Base-by-base conservation (phyloP, 148 eudicot species). In the Pharnaceum exiguum region DNA sequence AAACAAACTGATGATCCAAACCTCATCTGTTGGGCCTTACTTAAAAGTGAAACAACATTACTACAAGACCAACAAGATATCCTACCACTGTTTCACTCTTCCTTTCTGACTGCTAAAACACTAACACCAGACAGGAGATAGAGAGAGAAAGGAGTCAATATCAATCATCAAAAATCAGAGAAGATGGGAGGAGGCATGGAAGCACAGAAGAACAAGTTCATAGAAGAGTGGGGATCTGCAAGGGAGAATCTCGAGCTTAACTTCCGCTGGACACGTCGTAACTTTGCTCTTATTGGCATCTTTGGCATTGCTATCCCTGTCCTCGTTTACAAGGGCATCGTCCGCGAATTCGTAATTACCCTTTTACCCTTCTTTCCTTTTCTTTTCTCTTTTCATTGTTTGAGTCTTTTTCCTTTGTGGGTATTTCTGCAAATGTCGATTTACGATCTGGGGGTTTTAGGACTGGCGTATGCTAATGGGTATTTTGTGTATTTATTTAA, bases 121-220 rank as follows among this genome's bases (percentile, higher is more conserved):
- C n/a, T n/a, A n/a, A n/a, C n/a, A 5, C 2, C 7, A n/a, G 25
- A 33, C 23, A n/a, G 18, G 53, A 22, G 39, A 55, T 71, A 53
- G 67, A 65, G 60, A 38, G 12, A 7, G 43, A 54, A 28, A 38
- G 29, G 18, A 47, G 40, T n/a, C n/a, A n/a, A n/a, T n/a, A n/a
- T n/a, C n/a, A n/a, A n/a, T n/a, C n/a, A n/a, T n/a, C n/a, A n/a
- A 23, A 57, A 51, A 19, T 32, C 13, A 32, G 17, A 0, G 30
- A 67, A 68, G 47, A 91, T 91, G 98, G 98, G 86, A 3, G 98
- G 96, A 54, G 98, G 98, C 65, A 91, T 91, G 98, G 98, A 88
- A 57, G 77, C 77, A 3, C 69, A 82, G 61, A 91, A 83, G 95
- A 91, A 91, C 90, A 86, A 50, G 56, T 88, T 76, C 77, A 81